Evolutionary conservation across 495 filamentous ascomycete genomes (phyloP), one percentile per base, ranked within the genome.

Genomic region (Talaromyces trachyspermus): DNA sequence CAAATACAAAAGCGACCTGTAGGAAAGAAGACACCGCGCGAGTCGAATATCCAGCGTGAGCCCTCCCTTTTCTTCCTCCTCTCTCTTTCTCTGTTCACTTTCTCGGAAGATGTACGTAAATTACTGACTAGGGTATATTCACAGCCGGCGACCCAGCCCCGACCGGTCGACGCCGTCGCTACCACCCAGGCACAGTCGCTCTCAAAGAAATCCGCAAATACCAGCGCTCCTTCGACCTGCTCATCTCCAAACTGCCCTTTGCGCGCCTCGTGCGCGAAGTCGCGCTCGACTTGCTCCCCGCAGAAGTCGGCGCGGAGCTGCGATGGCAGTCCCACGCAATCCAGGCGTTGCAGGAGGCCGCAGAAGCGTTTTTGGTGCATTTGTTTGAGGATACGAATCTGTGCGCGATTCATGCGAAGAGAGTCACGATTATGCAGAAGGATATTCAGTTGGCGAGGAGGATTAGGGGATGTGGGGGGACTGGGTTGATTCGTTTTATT

Each of bases 391-490:
- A 97, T 61, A 86, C 89, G 17, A 95, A 96, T 67, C 76, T 97
- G 22, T 92, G 91, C 66, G 91, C 91, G 14, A 85, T 97, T 23
- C 91, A 97, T 61, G 91, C 91, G 33, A 96, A 95, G 70, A 75
- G 91, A 23, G 90, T 97, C 5, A 97, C 91, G 1, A 95, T 97
- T 54, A 95, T 95, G 89, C 89, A 95, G 60, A 94, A 92, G 64
- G 89, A 95, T 64, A 90, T 95, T 36, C 89, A 95, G 61, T 73
- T 95, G 40, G 89, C 89, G 27, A 74, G 89, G 53, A 71, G 89
- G 55, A 94, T 95, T 71, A 76, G 89, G 22, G 81, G 1, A 77
- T 72, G 20, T 84, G 81, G 81, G 80, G 74, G 81, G 81, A 3
- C 54, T 82, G 37, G 80, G 80, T 11, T 81, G 59, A 63, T 42